These are phyloP conservation scores for Xylariaceae sp. DNA, from an alignment of 2,329 filamentous ascomycete genomes.

Conservation along the genomic window DNA sequence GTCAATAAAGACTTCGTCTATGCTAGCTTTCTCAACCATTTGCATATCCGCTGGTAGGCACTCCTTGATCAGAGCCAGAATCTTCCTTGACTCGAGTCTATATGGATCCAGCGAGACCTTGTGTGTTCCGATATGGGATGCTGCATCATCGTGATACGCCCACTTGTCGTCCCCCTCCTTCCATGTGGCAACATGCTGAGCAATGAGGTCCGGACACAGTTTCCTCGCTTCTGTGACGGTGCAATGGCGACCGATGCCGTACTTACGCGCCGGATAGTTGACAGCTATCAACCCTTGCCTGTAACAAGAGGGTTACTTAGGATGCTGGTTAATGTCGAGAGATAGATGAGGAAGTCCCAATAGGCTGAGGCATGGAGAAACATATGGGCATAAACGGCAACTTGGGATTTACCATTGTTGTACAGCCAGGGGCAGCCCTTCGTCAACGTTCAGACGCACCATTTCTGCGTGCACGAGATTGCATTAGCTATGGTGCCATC, in stretches of 20 bases:
- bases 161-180: slow-evolving; percentile 86
- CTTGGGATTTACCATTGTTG: slow-evolving; percentile 68
- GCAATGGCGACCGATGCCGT: slow-evolving; percentile 74
- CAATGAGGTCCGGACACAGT: slow-evolving; percentile 74
- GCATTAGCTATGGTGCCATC: slow-evolving; percentile 4
- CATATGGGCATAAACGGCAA: background rate
- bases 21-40: slow-evolving; percentile 84
- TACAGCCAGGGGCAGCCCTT: slow-evolving; percentile 79
- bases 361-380: background rate
- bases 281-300: slow-evolving; percentile 91
- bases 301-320: slow-evolving; percentile 6
- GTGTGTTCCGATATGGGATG: slow-evolving; percentile 73
- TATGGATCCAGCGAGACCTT: slow-evolving; percentile 96
- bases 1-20: slow-evolving; percentile 95
- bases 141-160: slow-evolving; percentile 82
- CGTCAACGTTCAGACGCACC: slow-evolving; percentile 69
- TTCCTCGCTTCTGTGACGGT: slow-evolving; percentile 77
- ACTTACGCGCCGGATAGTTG: slow-evolving; percentile 85
- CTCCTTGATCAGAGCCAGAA: slow-evolving; percentile 73
- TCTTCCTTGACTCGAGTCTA: slow-evolving; percentile 74
- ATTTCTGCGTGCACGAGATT: slow-evolving; percentile 48
- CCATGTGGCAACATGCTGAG: slow-evolving; percentile 94
- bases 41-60: slow-evolving; percentile 60
- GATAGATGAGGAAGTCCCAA: background rate
- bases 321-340: background rate